phyloP scores from a whole-genome alignment of 2,329 filamentous ascomycete species.

The Aaosphaeria arxii region DNA sequence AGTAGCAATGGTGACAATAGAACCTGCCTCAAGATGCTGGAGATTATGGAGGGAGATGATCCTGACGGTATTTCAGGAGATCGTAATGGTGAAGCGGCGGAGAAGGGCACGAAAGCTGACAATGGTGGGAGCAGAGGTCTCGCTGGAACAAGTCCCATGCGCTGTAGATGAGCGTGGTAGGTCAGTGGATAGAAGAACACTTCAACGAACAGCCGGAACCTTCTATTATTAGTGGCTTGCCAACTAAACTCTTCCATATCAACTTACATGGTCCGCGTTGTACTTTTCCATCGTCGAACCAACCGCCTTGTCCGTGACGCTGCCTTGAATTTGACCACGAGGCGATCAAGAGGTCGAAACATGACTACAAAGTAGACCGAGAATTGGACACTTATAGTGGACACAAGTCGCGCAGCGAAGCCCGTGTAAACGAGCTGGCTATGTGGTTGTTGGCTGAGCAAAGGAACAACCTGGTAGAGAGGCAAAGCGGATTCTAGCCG shows the following conservation, averaged over 20 bases:
- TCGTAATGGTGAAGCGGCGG: slow-evolving; percentile 15
- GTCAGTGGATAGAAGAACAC: slow-evolving; percentile 29
- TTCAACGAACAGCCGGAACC: slow-evolving; percentile 26
- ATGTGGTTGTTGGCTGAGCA: slow-evolving; percentile 17
- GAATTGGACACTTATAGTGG: slow-evolving; percentile 16
- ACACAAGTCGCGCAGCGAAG: slow-evolving; percentile 18
- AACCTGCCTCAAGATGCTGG: slow-evolving; percentile 7
- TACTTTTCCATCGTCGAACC: slow-evolving; percentile 18
- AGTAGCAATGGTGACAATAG: slow-evolving; percentile 27
- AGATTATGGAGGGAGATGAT: too few relatives aligned
- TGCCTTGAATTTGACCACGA: slow-evolving; percentile 18
- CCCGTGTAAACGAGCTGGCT: slow-evolving; percentile 24
- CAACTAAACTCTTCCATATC: too few relatives aligned
- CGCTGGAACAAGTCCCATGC: slow-evolving; percentile 26
- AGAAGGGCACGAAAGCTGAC: slow-evolving; percentile 27
- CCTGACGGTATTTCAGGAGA: neutral
- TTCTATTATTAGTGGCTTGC: slow-evolving; percentile 7
- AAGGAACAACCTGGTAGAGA: slow-evolving; percentile 23
- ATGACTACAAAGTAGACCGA: slow-evolving; percentile 15
- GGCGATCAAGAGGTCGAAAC: slow-evolving; percentile 26
- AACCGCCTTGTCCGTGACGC: slow-evolving; percentile 15
- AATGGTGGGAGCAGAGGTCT: slow-evolving; percentile 24
- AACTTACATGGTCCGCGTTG: slow-evolving; percentile 19
- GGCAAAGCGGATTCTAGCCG: slow-evolving; percentile 17
- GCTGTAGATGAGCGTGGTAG: slow-evolving; percentile 28